phyloP scores from a whole-genome alignment of 768 basidiomycete species.

The Rossbeevera mucosa region DNA sequence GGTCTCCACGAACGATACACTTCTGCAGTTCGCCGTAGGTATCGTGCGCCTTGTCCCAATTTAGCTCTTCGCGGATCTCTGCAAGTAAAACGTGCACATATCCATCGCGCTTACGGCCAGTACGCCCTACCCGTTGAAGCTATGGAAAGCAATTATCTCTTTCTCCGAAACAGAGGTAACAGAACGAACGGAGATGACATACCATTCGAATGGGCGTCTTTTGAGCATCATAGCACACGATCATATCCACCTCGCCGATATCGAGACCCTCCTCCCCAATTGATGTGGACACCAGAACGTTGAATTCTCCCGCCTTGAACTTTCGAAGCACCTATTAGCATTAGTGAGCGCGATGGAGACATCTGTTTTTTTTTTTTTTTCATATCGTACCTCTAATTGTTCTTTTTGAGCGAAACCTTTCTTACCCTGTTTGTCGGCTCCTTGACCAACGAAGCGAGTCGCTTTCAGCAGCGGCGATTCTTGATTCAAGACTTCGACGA shows the following conservation, averaged over 20 bases:
- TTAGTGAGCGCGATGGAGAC: slow-evolving; percentile 8
- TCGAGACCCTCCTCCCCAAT: slow-evolving; percentile 98
- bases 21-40: slow-evolving; percentile 87
- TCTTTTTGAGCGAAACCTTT: slow-evolving; percentile 90
- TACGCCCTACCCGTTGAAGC: slow-evolving; percentile 95
- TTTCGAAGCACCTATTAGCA: slow-evolving; percentile 66
- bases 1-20: slow-evolving; percentile 77
- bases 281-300: slow-evolving; percentile 91
- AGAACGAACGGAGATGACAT: slow-evolving; percentile 20
- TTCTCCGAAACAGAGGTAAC: background rate
- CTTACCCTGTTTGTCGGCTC: slow-evolving; percentile 75
- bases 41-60: slow-evolving; percentile 83
- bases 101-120: slow-evolving; percentile 88
- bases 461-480: slow-evolving; percentile 78
- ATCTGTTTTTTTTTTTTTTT: background rate
- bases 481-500: slow-evolving; percentile 72
- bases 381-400: slow-evolving; percentile 68
- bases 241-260: slow-evolving; percentile 95
- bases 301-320: slow-evolving; percentile 85
- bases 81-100: slow-evolving; percentile 88
- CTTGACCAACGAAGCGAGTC: slow-evolving; percentile 87
- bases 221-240: slow-evolving; percentile 94
- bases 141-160: slow-evolving; percentile 29
- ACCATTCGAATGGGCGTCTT: slow-evolving; percentile 97
- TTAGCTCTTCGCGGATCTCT: slow-evolving; percentile 84